Evolutionary conservation across 2,329 filamentous ascomycete genomes (phyloP).

Genomic region (Fusarium gaditjirri): DNA sequence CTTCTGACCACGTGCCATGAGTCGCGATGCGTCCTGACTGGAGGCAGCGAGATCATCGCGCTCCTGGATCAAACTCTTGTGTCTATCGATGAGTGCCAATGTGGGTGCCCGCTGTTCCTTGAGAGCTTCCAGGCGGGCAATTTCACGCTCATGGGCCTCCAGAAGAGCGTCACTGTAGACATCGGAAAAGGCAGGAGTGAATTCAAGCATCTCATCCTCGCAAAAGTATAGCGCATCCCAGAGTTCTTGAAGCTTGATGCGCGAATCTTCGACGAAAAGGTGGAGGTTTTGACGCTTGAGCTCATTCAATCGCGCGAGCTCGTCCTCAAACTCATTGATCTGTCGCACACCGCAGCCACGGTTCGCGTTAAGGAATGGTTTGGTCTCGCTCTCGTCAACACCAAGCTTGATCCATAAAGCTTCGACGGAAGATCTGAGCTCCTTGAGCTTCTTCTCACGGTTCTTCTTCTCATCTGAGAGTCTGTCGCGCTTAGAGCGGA

Average conservation of each 20-base stretch:
- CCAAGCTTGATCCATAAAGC: slow-evolving; percentile 88
- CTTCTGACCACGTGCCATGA: slow-evolving; percentile 91
- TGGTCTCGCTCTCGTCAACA: slow-evolving; percentile 83
- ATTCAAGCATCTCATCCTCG: slow-evolving; percentile 98
- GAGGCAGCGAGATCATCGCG: slow-evolving; percentile 88
- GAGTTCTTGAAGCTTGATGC: slow-evolving; percentile 89
- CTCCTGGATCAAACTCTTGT: slow-evolving; percentile 84
- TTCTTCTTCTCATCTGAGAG: slow-evolving; percentile 88
- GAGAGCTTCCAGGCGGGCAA: slow-evolving; percentile 81
- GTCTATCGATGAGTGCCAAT: slow-evolving; percentile 82
- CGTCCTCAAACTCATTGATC: slow-evolving; percentile 96
- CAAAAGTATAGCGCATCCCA: slow-evolving; percentile 96
- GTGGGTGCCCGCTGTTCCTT: slow-evolving; percentile 89
- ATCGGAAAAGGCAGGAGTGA: slow-evolving; percentile 95
- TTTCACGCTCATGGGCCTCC: slow-evolving; percentile 93
- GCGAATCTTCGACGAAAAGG: slow-evolving; percentile 93
- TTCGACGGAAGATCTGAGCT: slow-evolving; percentile 82
- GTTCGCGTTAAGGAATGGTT: slow-evolving; percentile 85
- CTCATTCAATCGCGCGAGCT: slow-evolving; percentile 86
- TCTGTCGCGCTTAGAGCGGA: slow-evolving; percentile 81
- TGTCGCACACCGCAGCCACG: slow-evolving; percentile 90
- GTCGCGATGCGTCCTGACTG: slow-evolving; percentile 91
- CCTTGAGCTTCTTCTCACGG: slow-evolving; percentile 80
- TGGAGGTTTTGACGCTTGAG: slow-evolving; percentile 95
- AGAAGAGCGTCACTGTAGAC: slow-evolving; percentile 96